Evolutionary conservation across 2,329 filamentous ascomycete genomes (phyloP), one percentile per base, ranked within the genome.

Genomic region (Diplodia sapinea): DNA sequence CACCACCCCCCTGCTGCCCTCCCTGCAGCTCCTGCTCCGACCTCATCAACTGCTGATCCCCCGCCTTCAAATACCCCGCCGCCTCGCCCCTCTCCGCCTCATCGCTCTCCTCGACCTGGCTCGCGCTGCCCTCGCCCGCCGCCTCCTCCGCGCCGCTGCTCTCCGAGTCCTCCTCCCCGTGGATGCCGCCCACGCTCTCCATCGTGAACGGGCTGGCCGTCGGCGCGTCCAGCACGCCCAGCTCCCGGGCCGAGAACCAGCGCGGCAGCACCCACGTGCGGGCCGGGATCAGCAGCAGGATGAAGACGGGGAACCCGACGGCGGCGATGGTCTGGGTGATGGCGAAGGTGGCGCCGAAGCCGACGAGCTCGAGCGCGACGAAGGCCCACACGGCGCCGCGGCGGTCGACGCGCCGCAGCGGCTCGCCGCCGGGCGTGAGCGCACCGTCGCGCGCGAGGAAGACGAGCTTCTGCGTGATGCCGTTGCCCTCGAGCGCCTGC

Each of bases 311-410:
- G 69, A 88, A 88, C 0, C 85, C 84, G 70, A 88, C 86, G 0
- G 85, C 86, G 0, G 84, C 86, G 29, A 88, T 84, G 0, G 86
- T 88, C 73, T 88, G 85, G 2, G 85, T 86, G 64, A 88, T 85
- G 0, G 84, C 86, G 13, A 88, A 85, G 3, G 82, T 85, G 7
- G 82, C 81, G 0, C 80, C 81, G 23, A 88, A 85, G 1, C 82
- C 83, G 2, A 84, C 51, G 1, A 85, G 71, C 71, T 88, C 85
- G 23, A 85, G 80, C 13, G 76, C 79, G 1, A 87, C 79, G 71
- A 85, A 88, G 2, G 81, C 78, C 69, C 79, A 73, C 31, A 88
- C 82, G 17, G 83, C 76, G 62, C 69, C 80, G 11, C 78, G 78
- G 15, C 79, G 80, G 6, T 75, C 76, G 11, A 87, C 75, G 1